A percentile compares a stretch with the other conserved stretches of the same genome.
phyloP scores from a whole-genome alignment of 257 asterid species.

The Solanum chilense region DNA sequence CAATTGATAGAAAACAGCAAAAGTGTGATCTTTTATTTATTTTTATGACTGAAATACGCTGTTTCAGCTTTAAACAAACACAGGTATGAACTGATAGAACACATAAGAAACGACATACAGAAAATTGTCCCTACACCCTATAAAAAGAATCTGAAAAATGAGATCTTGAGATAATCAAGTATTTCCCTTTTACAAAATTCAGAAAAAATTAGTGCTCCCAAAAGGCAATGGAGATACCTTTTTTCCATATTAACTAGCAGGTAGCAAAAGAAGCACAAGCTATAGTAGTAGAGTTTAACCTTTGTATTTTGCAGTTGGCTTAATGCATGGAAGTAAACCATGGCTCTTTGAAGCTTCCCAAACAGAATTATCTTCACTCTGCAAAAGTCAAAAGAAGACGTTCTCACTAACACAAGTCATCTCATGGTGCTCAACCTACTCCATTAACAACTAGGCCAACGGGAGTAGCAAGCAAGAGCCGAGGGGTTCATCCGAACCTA shows the following conservation, averaged over 20 bases:
- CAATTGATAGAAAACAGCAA: background rate
- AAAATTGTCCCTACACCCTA: background rate
- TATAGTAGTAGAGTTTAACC: conserved; percentile 20
- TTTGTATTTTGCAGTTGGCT: conserved; percentile 60
- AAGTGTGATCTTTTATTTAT: background rate
- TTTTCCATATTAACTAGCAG: background rate
- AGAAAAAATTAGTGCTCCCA: background rate
- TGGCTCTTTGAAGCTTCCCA: conserved; percentile 57
- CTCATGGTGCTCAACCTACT: background rate
- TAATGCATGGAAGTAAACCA: conserved; percentile 53
- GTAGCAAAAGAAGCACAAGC: background rate
- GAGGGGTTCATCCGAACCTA: background rate
- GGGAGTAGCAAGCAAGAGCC: background rate
- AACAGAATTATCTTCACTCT: conserved; percentile 35
- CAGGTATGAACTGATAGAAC: background rate
- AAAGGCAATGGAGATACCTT: background rate
- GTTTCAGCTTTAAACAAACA: background rate
- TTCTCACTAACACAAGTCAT: conserved; percentile 2
- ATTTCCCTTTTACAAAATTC: background rate
- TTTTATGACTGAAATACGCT: background rate
- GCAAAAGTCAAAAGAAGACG: conserved; percentile 14
- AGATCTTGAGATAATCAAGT: background rate
- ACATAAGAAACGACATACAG: background rate
- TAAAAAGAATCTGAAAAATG: background rate
- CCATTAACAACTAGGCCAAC: background rate